Base-by-base conservation (phyloP, 768 basidiomycete genomes). In the Tephrocybe sp. region DNA sequence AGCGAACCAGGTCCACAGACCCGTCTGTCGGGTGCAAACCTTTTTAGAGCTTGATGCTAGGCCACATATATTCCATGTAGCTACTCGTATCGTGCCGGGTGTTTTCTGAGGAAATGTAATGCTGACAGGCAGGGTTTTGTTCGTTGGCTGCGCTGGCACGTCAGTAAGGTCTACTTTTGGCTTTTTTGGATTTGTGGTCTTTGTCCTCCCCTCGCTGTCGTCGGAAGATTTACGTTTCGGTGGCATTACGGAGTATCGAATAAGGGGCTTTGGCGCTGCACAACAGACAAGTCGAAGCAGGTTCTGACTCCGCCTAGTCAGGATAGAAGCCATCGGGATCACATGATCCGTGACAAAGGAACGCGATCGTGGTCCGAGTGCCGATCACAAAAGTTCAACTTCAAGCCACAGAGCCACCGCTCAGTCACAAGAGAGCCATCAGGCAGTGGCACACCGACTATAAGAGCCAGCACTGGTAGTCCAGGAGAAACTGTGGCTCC, bases 11-110 rank as follows among this genome's bases (percentile, higher is more conserved):
- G n/a, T n/a, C n/a, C 16, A 21, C 37, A 41, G 39, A 47, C 12
- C 16, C 24, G 36, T 40, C 11, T 26, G 1, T 3, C 19, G 43
- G 9, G 26, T 26, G 18, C 44, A 43, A 49, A 86, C 90, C 79
- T 95, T 93, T 68, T 86, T 92, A 56, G 83, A 77, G 49, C 84
- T 80, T 1, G 89, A 78, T 27, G 83, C 82, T 44, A 89, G 69
- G 4, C 92, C 86, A 54, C 85, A 89, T 5, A 94, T 79, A 62
- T 93, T 93, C 89, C 89, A 93, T 4, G 86, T 65, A 13, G 79
- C 78, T 24, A 94, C 69, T 13, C 84, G 74, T 30, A 81, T 52
- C 5, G 80, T 74, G 5, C 77, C 76, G 16, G 67, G 60, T 24
- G 46, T 57, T 41, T 77, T 78, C 5, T 74, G 69, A 21, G 83